phyloP scores from a whole-genome alignment of 495 filamentous ascomycete genomes.

The Lepidopterella palustris region DNA sequence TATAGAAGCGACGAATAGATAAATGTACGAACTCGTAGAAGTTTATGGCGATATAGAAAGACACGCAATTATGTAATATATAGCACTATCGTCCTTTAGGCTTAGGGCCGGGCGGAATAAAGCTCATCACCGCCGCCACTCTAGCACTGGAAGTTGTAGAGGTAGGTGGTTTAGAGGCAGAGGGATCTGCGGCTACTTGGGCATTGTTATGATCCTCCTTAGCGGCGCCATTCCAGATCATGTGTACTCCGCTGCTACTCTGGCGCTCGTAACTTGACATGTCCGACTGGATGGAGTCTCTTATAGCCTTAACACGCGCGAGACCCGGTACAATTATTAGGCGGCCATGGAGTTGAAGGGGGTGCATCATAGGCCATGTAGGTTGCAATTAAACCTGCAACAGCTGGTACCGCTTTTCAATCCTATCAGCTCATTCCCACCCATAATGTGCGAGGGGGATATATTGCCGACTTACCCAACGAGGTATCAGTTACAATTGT shows the following conservation, averaged over 20 bases:
- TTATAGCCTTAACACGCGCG: slow-evolving; percentile 5
- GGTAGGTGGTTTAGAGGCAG: no score
- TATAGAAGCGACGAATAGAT: no score
- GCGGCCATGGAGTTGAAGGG: not conserved
- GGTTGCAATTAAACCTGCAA: slow-evolving; percentile 3
- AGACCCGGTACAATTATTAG: no score
- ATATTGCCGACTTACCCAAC: not conserved
- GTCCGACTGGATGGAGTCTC: not conserved
- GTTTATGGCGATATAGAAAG: no score
- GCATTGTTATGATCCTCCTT: slow-evolving; percentile 1
- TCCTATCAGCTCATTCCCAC: no score
- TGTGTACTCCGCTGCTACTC: not conserved
- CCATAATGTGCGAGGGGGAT: not conserved
- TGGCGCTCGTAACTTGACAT: not conserved
- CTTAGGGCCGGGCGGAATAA: not conserved
- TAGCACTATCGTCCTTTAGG: not conserved
- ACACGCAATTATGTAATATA: not conserved
- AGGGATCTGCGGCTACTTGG: no score
- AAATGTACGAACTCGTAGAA: no score
- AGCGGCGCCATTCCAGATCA: slow-evolving; percentile 9
- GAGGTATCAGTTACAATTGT: not conserved
- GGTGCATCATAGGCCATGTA: slow-evolving; percentile 1
- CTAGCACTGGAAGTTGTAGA: no score
- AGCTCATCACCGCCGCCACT: not conserved
- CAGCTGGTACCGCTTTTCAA: slow-evolving; percentile 3